Base-by-base conservation (phyloP, 2,329 filamentous ascomycete genomes). In the Cytospora schulzeri region DNA sequence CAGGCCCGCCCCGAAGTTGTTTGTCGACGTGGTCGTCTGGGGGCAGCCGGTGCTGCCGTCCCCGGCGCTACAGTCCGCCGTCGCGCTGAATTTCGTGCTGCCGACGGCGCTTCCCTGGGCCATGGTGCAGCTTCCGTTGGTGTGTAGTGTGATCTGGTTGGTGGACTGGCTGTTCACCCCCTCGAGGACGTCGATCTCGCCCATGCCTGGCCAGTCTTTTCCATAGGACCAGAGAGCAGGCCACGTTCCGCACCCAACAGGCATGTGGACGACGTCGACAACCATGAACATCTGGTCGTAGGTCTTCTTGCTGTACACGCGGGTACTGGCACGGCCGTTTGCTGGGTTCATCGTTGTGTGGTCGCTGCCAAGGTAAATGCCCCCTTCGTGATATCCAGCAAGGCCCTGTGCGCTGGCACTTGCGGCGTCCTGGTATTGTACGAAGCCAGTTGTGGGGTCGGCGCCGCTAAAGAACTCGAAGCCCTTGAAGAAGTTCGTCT, bases 131-230 rank as follows among this genome's bases (percentile, higher is more conserved):
- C 84, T 85, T 4, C 79, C 68, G 12, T 76, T 76, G 1, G 90
- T 91, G 79, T 92, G 88, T 19, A 95, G 81, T 38, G 90, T 88
- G 76, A 92, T 81, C 54, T 81, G 76, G 74, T 90, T 85, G 65
- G 80, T 76, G 3, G 77, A 73, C 67, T 87, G 83, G 26, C 80
- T 77, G 77, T 92, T 91, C 69, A 92, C 88, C 45, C 90, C 90
- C 78, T 93, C 91, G 70, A 93, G 86, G 71, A 93, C 90, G 74
- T 94, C 91, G 70, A 94, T 91, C 77, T 93, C 91, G 55, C 91
- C 91, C 9, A 80, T 79, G 51, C 74, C 74, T 1, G 91, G 91
- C 91, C 91, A 93, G 71, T 83, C 76, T n/a, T 82, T 79, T 19
- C 90, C 90, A 38, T 91, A 82, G 59, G 79, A 81, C 85, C 85